Evolutionary conservation across 2,329 filamentous ascomycete species (phyloP).

Genomic region (Fusarium sp.): DNA sequence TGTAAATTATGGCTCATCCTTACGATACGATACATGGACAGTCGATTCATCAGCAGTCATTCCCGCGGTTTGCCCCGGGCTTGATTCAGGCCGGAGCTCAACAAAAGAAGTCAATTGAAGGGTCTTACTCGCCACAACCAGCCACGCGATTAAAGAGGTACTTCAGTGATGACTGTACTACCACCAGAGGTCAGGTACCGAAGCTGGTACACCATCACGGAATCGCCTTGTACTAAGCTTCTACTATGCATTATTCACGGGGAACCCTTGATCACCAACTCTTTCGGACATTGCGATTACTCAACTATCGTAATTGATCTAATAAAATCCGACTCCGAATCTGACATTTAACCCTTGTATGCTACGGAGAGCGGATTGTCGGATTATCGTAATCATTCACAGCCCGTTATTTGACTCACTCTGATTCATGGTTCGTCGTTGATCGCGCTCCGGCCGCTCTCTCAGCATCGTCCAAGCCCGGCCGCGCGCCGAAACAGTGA

Average conservation of each 20-base stretch:
- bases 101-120: slow-evolving; percentile 30
- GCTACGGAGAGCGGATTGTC: background rate
- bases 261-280: background rate
- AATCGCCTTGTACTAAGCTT: slow-evolving; percentile 28
- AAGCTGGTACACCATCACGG: slow-evolving; percentile 32
- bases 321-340: slow-evolving; percentile 24
- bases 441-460: slow-evolving; percentile 26
- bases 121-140: slow-evolving; percentile 45
- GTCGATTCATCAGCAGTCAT: slow-evolving; percentile 11
- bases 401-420: slow-evolving; percentile 27
- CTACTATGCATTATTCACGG: slow-evolving; percentile 11
- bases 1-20: slow-evolving; percentile 24
- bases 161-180: slow-evolving; percentile 3
- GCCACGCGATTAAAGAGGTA: slow-evolving; percentile 40
- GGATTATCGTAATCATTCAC: slow-evolving; percentile 1
- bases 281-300: slow-evolving; percentile 17
- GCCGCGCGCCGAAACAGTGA: slow-evolving; percentile 19
- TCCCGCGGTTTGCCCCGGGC: slow-evolving; percentile 28
- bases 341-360: slow-evolving; percentile 7
- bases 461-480: slow-evolving; percentile 15
- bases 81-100: background rate
- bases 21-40: slow-evolving; percentile 6
- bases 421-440: slow-evolving; percentile 12
- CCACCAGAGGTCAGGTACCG: slow-evolving; percentile 14
- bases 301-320: slow-evolving; percentile 13